Evolutionary conservation across 2,329 filamentous ascomycete genomes (phyloP), one percentile per base, ranked within the genome.

Genomic region (Scopulariopsis brevicaulis): DNA sequence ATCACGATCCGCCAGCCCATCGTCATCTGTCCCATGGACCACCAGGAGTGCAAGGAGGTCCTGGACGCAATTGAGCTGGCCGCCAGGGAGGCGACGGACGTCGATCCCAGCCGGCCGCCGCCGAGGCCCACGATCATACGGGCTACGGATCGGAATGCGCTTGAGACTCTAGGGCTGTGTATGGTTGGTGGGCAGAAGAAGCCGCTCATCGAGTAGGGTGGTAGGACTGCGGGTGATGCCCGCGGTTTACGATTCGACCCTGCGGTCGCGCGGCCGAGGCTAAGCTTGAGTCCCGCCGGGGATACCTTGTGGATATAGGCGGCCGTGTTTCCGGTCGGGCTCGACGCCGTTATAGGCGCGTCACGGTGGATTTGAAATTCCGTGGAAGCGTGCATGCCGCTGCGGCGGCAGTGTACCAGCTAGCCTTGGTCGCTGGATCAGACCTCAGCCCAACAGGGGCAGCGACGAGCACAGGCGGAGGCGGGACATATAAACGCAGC

Each of bases 41-140:
- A 96, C 67, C 90, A 95, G 63, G 89, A 87, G 18, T 99, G 94
- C 74, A 96, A 96, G 71, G 92, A 96, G 69, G 94, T 97, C 74
- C 96, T 99, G 90, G 92, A 96, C 66, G 92, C 92, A 43, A 97
- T 99, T 62, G 92, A 96, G 68, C 90, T 96, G 72, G 89, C 94
- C 0, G 94, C 94, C 51, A 93, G 92, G 71, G 93, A 97, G 65
- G 93, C 94, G 1, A 87, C 89, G 18, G 84, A 89, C 61, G 86
- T 97, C 60, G 90, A 93, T 64, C 87, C 87, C 0, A 89, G 94
- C 61, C 90, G 95, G 61, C 94, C 92, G 0, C 73, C 96, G n/a
- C 92, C 94, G 1, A 86, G 92, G 1, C 85, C 86, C 61, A 85
- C 82, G 8, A 94, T 99, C 62, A 83, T 97, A 59, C 79, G 88